A percentile compares a stretch with the other conserved stretches of the same genome.
phyloP scores from a whole-genome alignment of 208 protist genomes.

The Leishmania braziliensis region DNA sequence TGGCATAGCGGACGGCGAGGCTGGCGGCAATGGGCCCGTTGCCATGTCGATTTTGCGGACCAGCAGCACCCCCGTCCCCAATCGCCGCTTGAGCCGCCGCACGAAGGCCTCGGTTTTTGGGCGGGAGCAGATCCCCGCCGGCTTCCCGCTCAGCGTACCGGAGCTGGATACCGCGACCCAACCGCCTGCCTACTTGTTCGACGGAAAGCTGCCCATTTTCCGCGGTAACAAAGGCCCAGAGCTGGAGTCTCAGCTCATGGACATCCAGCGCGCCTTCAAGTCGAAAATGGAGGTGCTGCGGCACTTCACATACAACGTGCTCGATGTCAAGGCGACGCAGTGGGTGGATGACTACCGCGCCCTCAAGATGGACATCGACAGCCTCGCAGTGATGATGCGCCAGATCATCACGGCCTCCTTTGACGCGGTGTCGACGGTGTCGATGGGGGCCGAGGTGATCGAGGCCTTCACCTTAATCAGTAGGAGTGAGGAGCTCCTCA shows the following conservation, averaged over 20 bases:
- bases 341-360: constrained; percentile 98
- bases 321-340: constrained; percentile 97
- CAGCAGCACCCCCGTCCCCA: constrained; percentile 16
- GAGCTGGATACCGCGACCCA: constrained; percentile 59
- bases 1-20: constrained; percentile 30
- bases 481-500: constrained; percentile 93
- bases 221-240: constrained; percentile 95
- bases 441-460: constrained; percentile 94
- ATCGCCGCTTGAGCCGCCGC: constrained; percentile 20
- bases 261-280: constrained; percentile 96
- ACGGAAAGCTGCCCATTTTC: constrained; percentile 91
- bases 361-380: constrained; percentile 96
- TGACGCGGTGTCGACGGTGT: constrained; percentile 89
- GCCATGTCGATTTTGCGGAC: constrained; percentile 1
- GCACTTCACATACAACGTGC: constrained; percentile 94
- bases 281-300: constrained; percentile 91
- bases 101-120: constrained; percentile 31
- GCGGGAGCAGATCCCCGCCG: constrained; percentile 31
- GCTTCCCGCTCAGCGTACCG: constrained; percentile 57
- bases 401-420: constrained; percentile 97
- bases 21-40: constrained; percentile 20
- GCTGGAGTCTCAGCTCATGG: constrained; percentile 93
- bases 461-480: constrained; percentile 96
- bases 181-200: constrained; percentile 51
- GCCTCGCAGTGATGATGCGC: constrained; percentile 96